Evolutionary conservation across 2,329 filamentous ascomycete genomes (phyloP).

Genomic region (Diaporthe capsici): DNA sequence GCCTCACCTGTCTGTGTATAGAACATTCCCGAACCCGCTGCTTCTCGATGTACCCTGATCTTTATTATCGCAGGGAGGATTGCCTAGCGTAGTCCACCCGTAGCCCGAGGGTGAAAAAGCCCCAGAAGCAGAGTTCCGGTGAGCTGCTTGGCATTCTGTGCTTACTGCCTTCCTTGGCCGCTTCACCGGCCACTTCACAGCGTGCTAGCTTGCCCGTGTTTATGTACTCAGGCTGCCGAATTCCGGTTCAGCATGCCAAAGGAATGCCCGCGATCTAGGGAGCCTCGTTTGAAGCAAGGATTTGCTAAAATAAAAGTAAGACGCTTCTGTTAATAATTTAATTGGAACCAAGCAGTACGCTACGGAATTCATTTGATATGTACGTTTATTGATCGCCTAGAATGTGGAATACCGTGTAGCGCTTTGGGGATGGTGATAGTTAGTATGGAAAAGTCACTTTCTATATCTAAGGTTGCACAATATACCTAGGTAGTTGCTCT

Average conservation of each 20-base stretch:
- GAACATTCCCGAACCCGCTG: not conserved
- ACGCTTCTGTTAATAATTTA: rapidly evolving
- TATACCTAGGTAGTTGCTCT: too few relatives aligned
- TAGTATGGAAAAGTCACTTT: not conserved
- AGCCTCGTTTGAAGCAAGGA: not conserved
- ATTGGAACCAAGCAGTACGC: not conserved
- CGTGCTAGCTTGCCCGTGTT: not conserved
- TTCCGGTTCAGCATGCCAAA: not conserved
- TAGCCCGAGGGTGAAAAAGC: not conserved
- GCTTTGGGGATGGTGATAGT: not conserved
- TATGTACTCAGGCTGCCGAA: not conserved
- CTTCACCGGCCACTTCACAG: not conserved
- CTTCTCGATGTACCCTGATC: not conserved
- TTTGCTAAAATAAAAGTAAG: too few relatives aligned
- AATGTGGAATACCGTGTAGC: too few relatives aligned
- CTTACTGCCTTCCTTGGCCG: not conserved
- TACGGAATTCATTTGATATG: too few relatives aligned
- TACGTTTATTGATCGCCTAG: too few relatives aligned
- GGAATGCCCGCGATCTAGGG: too few relatives aligned
- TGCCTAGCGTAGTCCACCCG: not conserved
- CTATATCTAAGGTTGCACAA: not conserved
- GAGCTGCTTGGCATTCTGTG: not conserved
- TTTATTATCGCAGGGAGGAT: too few relatives aligned
- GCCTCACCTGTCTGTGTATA: not conserved
- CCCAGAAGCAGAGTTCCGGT: not conserved